Percentiles rank a stretch among this genome's conserved stretches.
Evolutionary conservation across 1,284 basidiomycete species (phyloP).

Genomic region (Pyrrhoderma lamaoense): DNA sequence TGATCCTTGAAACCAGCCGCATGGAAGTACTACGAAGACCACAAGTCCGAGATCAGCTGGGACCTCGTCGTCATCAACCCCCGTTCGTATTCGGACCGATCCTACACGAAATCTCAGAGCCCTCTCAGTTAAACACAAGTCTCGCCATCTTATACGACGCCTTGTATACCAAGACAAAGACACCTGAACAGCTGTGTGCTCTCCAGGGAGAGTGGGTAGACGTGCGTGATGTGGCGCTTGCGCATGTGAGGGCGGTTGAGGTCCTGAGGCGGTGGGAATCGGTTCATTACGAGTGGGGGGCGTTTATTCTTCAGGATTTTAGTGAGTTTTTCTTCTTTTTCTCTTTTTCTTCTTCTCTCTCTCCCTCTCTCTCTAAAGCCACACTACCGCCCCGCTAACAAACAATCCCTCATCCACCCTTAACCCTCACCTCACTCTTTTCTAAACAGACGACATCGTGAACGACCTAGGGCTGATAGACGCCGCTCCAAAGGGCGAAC

Average conservation of each 20-base stretch:
- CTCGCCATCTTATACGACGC: conserved; percentile 9
- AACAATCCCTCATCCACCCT: too few species aligned
- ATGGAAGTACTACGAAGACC: conserved; percentile 19
- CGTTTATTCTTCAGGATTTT: conserved; percentile 17
- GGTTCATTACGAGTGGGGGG: conserved; percentile 30
- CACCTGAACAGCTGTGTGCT: conserved; percentile 19
- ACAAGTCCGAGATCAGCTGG: conserved; percentile 12
- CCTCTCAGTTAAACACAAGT: conserved; percentile 10
- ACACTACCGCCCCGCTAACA: too few species aligned
- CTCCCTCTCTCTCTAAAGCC: neutral
- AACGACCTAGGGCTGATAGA: conserved; percentile 7
- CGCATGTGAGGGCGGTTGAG: conserved; percentile 38
- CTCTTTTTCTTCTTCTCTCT: neutral
- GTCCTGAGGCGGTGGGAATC: conserved; percentile 34
- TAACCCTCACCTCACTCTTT: too few species aligned
- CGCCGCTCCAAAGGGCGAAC: conserved; percentile 12
- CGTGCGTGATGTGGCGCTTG: conserved; percentile 39
- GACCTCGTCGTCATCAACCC: conserved; percentile 19
- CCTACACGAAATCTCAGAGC: conserved; percentile 14
- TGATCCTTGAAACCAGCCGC: conserved; percentile 16
- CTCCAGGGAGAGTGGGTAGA: conserved; percentile 36
- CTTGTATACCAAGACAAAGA: conserved; percentile 3
- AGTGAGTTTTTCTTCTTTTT: conserved; percentile 9
- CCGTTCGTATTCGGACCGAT: conserved; percentile 18
- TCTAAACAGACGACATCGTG: neutral